These are phyloP conservation scores for Cadophora sp. DNA, from an alignment of 2,329 filamentous ascomycete genomes.

Conservation along the genomic window DNA sequence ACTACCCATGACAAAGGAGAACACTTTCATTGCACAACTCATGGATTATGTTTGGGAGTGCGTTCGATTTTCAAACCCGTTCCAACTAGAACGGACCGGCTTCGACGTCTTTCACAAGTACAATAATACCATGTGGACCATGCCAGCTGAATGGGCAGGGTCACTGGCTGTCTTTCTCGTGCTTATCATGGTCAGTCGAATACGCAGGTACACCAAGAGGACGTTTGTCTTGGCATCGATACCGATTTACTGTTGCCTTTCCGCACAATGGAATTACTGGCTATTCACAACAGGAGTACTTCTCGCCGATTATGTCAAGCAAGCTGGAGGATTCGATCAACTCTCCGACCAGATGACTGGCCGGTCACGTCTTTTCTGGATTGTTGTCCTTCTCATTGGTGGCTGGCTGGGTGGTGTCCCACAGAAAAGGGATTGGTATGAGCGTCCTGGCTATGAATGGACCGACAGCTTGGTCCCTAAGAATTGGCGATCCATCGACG, in stretches of 20 bases:
- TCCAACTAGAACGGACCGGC: conserved; percentile 16
- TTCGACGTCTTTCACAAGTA: conserved; percentile 21
- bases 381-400: conserved; percentile 17
- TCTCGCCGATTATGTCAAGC: conserved; percentile 20
- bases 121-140: conserved; percentile 22
- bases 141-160: conserved; percentile 20
- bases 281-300: conserved; percentile 21
- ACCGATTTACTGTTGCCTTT: conserved; percentile 17
- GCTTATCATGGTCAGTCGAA: conserved; percentile 19
- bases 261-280: conserved; percentile 23
- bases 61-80: conserved; percentile 19
- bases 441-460: conserved; percentile 21
- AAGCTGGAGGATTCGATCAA: conserved; percentile 22
- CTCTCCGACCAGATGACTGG: conserved; percentile 7
- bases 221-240: conserved; percentile 10
- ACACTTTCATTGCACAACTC: conserved; percentile 13
- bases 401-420: conserved; percentile 21
- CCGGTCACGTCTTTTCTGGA: conserved; percentile 16
- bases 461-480: conserved; percentile 16
- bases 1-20: conserved; percentile 12
- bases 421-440: conserved; percentile 20
- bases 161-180: conserved; percentile 14
- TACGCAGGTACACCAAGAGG: conserved; percentile 16
- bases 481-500: conserved; percentile 18
- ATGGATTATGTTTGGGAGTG: conserved; percentile 20